Conservation (phyloP, 2,329 filamentous ascomycete species). For the Monilinia fructicola region DNA sequence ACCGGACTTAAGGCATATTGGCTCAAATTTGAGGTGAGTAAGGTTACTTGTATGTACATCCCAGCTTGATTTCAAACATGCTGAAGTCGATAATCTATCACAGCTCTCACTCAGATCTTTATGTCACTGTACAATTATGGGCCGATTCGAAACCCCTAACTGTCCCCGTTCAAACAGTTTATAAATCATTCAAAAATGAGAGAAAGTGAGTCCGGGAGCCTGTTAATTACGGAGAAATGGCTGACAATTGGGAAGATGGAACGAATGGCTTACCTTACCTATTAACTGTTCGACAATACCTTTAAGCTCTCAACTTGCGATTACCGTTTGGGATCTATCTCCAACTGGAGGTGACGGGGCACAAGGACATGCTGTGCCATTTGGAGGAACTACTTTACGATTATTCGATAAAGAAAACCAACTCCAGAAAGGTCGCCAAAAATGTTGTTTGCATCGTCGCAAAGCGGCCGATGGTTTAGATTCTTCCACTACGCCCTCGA, state of each 20-base stretch:
- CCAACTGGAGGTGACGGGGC: conserved; percentile 70
- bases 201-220: conserved; percentile 49
- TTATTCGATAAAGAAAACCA: conserved; percentile 94
- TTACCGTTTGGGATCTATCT: conserved; percentile 94
- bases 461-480: conserved; percentile 83
- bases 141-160: conserved; percentile 93
- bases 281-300: conserved; percentile 82
- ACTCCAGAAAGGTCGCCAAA: conserved; percentile 86
- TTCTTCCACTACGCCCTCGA: conserved; percentile 74
- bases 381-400: conserved; percentile 87
- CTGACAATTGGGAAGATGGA: conserved; percentile 66
- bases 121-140: conserved; percentile 91
- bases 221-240: background rate
- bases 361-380: conserved; percentile 78
- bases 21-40: conserved; percentile 70
- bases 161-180: conserved; percentile 86
- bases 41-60: background rate
- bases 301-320: conserved; percentile 77
- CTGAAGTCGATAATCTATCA: conserved; percentile 32
- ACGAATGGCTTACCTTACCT: conserved; percentile 91
- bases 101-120: conserved; percentile 82
- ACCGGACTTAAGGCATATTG: conserved; percentile 80
- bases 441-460: conserved; percentile 81
- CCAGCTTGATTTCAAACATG: background rate
- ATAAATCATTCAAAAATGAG: conserved; percentile 82